Evolutionary conservation across 108 stramenopile species (phyloP).

Genomic region (Skeletonema costatum): DNA sequence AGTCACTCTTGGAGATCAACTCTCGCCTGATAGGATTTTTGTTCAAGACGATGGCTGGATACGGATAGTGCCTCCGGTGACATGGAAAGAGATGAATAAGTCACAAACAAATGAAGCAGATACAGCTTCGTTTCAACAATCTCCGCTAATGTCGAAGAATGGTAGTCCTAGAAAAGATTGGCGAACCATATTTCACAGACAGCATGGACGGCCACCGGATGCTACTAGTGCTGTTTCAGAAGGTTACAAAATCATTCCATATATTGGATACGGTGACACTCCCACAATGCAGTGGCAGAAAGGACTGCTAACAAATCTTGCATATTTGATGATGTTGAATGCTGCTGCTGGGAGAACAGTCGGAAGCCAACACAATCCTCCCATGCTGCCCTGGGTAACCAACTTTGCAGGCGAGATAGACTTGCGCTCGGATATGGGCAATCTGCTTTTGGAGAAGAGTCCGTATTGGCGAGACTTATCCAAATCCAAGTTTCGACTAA

Average conservation of each 20-base stretch:
- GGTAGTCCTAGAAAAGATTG: slow-evolving; percentile 8
- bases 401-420: slow-evolving; percentile 48
- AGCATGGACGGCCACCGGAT: background rate
- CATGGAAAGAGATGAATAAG: background rate
- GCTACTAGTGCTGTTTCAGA: background rate
- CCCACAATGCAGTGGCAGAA: slow-evolving; percentile 42
- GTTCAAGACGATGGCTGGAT: slow-evolving; percentile 32
- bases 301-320: slow-evolving; percentile 61
- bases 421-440: background rate
- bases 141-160: background rate
- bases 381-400: slow-evolving; percentile 77
- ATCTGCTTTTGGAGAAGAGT: background rate
- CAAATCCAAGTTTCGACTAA: slow-evolving; percentile 66
- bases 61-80: slow-evolving; percentile 16
- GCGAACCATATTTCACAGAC: slow-evolving; percentile 16
- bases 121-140: background rate
- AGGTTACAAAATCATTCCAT: slow-evolving; percentile 10
- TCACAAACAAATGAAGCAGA: background rate
- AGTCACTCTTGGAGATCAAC: slow-evolving; percentile 22
- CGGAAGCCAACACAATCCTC: slow-evolving; percentile 55
- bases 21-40: slow-evolving; percentile 32
- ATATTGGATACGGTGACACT: slow-evolving; percentile 24
- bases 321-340: slow-evolving; percentile 74
- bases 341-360: slow-evolving; percentile 68
- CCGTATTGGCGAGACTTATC: slow-evolving; percentile 37